A percentile compares a stretch with the other conserved stretches of the same genome.
These are phyloP conservation scores for Kuraishia floccosa DNA, from an alignment of 805 yeast genomes.

Conservation along the genomic window DNA sequence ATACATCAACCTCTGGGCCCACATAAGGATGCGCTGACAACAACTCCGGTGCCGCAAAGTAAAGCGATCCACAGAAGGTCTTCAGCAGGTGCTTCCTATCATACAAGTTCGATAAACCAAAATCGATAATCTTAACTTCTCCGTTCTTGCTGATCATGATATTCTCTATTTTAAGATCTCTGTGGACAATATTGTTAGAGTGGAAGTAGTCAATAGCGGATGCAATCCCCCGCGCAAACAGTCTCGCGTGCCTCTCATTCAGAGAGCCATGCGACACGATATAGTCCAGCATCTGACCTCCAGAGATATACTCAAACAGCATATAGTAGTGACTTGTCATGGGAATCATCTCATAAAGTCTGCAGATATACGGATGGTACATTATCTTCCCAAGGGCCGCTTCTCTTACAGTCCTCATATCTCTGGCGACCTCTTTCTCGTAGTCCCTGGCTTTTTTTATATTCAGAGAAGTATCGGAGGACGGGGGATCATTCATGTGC, in stretches of 20 bases:
- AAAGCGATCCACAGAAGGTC: constrained; percentile 94
- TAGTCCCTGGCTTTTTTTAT: constrained; percentile 55
- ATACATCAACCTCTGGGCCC: constrained; percentile 96
- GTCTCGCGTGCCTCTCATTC: constrained; percentile 88
- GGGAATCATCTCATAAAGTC: constrained; percentile 86
- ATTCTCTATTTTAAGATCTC: constrained; percentile 94
- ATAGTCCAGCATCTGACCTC: constrained; percentile 96
- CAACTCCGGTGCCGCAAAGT: constrained; percentile 97
- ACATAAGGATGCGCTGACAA: constrained; percentile 83
- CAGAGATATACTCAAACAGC: constrained; percentile 91
- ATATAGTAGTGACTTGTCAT: constrained; percentile 96
- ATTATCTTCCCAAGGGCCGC: constrained; percentile 87
- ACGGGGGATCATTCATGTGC: constrained; percentile 59
- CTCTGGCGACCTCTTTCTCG: constrained; percentile 81
- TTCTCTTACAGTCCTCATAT: constrained; percentile 86
- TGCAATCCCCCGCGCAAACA: constrained; percentile 90
- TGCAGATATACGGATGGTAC: constrained; percentile 86
- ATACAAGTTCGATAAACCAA: constrained; percentile 86
- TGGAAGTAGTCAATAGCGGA: constrained; percentile 92
- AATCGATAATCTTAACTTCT: constrained; percentile 91
- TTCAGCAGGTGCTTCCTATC: constrained; percentile 61
- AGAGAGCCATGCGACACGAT: constrained; percentile 93
- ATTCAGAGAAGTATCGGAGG: constrained; percentile 44
- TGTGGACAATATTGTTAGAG: constrained; percentile 87
- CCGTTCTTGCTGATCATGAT: constrained; percentile 91